These are phyloP conservation scores for Mycena rosella DNA, from an alignment of 768 basidiomycete species.

Conservation along the genomic window DNA sequence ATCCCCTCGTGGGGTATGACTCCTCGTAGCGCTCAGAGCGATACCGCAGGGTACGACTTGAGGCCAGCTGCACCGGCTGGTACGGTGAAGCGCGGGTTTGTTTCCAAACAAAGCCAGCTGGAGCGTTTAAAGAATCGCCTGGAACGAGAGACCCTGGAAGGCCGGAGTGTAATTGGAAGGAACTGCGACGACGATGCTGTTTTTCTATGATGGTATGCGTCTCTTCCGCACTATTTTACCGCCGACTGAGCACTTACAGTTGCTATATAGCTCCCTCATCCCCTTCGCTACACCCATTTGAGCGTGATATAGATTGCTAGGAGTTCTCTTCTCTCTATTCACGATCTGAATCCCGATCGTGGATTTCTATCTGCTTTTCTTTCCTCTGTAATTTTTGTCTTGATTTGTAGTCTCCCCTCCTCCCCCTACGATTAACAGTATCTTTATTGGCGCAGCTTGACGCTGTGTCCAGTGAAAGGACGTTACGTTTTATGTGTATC, in stretches of 20 bases:
- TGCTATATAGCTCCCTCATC: constrained; percentile 19
- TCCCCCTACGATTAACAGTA: constrained; percentile 25
- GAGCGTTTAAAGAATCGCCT: constrained; percentile 71
- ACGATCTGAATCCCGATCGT: constrained; percentile 1
- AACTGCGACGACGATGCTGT: constrained; percentile 56
- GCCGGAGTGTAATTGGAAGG: constrained; percentile 50
- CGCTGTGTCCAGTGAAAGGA: constrained; percentile 39
- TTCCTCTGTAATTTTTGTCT: constrained; percentile 33
- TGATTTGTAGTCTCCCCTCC: constrained; percentile 34
- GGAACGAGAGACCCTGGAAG: constrained; percentile 49
- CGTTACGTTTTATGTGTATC: constrained; percentile 46
- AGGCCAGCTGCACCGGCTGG: constrained; percentile 38
- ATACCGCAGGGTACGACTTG: constrained; percentile 32
- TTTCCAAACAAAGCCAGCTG: constrained; percentile 76
- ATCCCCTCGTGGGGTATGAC: constrained; percentile 69
- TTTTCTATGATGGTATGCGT: constrained; percentile 55
- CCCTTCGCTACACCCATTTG: not conserved
- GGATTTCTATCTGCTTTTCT: constrained; percentile 22
- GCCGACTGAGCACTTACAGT: constrained; percentile 13
- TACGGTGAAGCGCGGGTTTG: constrained; percentile 55
- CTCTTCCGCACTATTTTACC: not conserved
- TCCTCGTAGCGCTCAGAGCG: constrained; percentile 35
- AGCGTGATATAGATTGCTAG: constrained; percentile 21
- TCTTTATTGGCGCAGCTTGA: constrained; percentile 46
- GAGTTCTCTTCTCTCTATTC: constrained; percentile 19